phyloP scores from a whole-genome alignment of 73 alveolate genomes.

The Paramecium octaurelia region DNA sequence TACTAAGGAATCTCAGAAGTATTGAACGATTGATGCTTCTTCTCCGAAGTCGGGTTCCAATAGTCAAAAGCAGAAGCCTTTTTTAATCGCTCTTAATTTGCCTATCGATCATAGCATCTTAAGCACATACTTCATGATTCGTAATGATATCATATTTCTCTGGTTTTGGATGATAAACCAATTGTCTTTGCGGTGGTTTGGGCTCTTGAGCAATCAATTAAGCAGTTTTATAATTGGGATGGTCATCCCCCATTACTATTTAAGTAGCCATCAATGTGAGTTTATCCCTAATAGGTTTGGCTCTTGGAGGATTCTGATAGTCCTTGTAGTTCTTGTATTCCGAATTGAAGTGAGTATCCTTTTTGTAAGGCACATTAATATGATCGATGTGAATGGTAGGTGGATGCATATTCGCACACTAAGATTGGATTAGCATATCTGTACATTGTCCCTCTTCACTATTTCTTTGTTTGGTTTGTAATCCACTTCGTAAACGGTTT shows the following conservation, averaged over 20 bases:
- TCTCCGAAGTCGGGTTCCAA: not conserved
- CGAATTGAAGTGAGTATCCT: not conserved
- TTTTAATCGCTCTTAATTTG: not conserved
- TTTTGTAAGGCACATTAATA: constrained; percentile 34
- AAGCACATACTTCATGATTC: not conserved
- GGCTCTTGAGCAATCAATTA: not conserved
- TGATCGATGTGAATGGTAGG: constrained; percentile 26
- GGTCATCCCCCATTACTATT: constrained; percentile 34
- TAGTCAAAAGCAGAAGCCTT: constrained; percentile 17
- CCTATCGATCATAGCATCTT: not conserved
- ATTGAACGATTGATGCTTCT: not conserved
- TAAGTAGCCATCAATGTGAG: not conserved
- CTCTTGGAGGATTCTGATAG: not conserved
- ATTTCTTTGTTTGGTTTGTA: not conserved
- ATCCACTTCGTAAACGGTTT: constrained; percentile 35
- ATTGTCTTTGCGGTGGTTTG: not conserved
- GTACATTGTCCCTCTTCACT: constrained; percentile 5
- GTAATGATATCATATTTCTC: constrained; percentile 24
- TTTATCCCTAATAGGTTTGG: constrained; percentile 1
- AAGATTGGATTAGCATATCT: not conserved
- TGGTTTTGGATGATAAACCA: constrained; percentile 26
- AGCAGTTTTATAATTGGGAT: not conserved
- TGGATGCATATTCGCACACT: constrained; percentile 48
- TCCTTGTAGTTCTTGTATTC: constrained; percentile 26
- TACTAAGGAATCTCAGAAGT: not conserved